phyloP scores from a whole-genome alignment of 805 yeast genomes.

The Blastobotrys robertii region DNA sequence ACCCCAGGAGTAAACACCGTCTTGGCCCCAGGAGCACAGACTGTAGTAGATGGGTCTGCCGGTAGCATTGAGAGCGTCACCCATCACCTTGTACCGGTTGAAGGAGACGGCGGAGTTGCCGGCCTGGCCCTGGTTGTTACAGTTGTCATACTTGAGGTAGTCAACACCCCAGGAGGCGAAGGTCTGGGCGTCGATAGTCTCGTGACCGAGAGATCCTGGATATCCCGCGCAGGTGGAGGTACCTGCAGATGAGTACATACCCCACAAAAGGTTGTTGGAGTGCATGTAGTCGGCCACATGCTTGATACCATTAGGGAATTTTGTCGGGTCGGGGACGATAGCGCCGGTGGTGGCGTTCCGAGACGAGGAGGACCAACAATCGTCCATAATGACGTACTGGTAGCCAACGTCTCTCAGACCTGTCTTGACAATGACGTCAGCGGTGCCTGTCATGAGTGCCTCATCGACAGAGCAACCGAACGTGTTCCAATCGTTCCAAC shows the following conservation, averaged over 20 bases:
- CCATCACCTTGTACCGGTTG: conserved; percentile 19
- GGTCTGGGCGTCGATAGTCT: conserved; percentile 20
- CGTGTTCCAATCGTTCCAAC: conserved; percentile 19
- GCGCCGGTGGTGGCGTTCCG: conserved; percentile 13
- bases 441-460: conserved; percentile 15
- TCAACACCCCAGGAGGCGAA: conserved; percentile 23
- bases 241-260: conserved; percentile 25
- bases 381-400: conserved; percentile 22
- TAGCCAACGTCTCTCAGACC: conserved; percentile 21
- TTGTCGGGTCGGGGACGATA: conserved; percentile 14
- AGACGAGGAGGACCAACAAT: conserved; percentile 19
- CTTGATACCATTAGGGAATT: conserved; percentile 22
- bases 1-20: conserved; percentile 20
- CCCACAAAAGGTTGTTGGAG: conserved; percentile 17
- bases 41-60: conserved; percentile 22
- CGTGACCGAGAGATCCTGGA: conserved; percentile 21
- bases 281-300: conserved; percentile 18
- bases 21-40: conserved; percentile 25
- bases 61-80: conserved; percentile 20
- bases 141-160: conserved; percentile 24
- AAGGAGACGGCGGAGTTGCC: conserved; percentile 18
- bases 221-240: conserved; percentile 22
- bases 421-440: conserved; percentile 14
- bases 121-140: conserved; percentile 19
- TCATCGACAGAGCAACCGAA: conserved; percentile 21